phyloP scores from a whole-genome alignment of 1,284 basidiomycete species.

The Boletus hoseneyae region DNA sequence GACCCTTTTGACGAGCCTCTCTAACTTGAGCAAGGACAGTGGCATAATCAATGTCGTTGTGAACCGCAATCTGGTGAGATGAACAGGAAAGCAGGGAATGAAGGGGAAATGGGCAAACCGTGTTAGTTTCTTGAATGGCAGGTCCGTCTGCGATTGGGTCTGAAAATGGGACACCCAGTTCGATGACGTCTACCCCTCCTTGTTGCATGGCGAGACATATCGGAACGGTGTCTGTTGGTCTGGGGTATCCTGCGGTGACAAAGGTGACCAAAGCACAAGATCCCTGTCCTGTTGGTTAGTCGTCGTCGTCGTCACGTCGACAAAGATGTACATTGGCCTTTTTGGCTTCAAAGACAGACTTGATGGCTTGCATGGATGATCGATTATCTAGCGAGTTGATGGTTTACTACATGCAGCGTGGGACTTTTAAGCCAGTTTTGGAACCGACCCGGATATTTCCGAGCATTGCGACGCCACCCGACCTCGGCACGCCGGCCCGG shows the following conservation, averaged over 20 bases:
- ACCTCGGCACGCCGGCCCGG: no score
- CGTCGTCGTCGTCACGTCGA: neutral
- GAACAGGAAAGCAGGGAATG: neutral
- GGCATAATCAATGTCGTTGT: constrained; percentile 74
- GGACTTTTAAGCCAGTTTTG: no score
- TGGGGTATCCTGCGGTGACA: constrained; percentile 89
- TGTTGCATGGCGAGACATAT: constrained; percentile 88
- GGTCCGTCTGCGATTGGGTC: constrained; percentile 96
- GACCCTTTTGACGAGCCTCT: constrained; percentile 78
- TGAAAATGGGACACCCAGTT: constrained; percentile 94
- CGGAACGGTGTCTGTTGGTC: constrained; percentile 75
- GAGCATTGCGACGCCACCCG: no score
- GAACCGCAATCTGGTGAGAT: constrained; percentile 69
- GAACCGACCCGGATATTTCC: no score
- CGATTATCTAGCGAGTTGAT: constrained; percentile 9
- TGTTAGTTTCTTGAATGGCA: constrained; percentile 89
- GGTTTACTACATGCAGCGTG: no score
- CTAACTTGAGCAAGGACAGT: constrained; percentile 74
- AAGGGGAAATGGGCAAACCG: constrained; percentile 48
- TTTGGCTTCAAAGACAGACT: constrained; percentile 70
- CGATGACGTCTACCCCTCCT: constrained; percentile 94
- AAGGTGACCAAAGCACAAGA: constrained; percentile 81
- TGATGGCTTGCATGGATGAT: constrained; percentile 68
- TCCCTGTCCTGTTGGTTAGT: constrained; percentile 47
- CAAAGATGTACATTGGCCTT: constrained; percentile 52